Conservation (phyloP, 768 basidiomycete species). For the Lentinula sp. region DNA sequence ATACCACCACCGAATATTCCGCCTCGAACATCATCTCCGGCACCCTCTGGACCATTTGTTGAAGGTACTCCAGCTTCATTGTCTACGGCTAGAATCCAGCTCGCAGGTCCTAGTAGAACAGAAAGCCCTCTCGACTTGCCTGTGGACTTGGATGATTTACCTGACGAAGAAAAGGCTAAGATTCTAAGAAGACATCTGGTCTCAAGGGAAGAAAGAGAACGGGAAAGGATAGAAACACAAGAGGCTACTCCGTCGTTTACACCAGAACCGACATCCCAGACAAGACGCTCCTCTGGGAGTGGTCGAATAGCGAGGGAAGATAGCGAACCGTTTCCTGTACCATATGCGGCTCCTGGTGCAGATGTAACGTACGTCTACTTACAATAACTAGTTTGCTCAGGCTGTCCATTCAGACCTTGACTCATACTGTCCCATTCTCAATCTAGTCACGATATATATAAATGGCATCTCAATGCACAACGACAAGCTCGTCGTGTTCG, state of each 20-base stretch:
- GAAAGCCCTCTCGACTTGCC: conserved; percentile 21
- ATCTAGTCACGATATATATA: conserved; percentile 86
- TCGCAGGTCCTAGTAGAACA: conserved; percentile 26
- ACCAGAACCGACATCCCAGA: conserved; percentile 8
- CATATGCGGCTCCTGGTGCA: conserved; percentile 80
- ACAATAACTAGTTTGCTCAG: not conserved
- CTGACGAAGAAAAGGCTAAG: conserved; percentile 80
- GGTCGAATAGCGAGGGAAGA: conserved; percentile 33
- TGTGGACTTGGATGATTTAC: conserved; percentile 50
- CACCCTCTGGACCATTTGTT: conserved; percentile 11
- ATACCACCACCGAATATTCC: conserved; percentile 57
- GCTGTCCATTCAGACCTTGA: not conserved
- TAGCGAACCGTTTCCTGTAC: conserved; percentile 78
- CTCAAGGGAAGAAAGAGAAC: conserved; percentile 47
- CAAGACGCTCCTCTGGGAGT: conserved; percentile 15
- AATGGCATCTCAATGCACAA: conserved; percentile 80
- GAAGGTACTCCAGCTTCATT: conserved; percentile 10
- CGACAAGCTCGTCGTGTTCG: conserved; percentile 57
- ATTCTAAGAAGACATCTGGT: conserved; percentile 80
- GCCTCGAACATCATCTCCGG: conserved; percentile 7
- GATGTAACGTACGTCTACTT: conserved; percentile 78
- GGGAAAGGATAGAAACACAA: not conserved
- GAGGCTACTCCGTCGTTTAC: not conserved
- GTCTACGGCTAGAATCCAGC: conserved; percentile 23
- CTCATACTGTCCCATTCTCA: not conserved